Base-by-base conservation (phyloP, 768 basidiomycete genomes). In the Kwoniella shandongensis region DNA sequence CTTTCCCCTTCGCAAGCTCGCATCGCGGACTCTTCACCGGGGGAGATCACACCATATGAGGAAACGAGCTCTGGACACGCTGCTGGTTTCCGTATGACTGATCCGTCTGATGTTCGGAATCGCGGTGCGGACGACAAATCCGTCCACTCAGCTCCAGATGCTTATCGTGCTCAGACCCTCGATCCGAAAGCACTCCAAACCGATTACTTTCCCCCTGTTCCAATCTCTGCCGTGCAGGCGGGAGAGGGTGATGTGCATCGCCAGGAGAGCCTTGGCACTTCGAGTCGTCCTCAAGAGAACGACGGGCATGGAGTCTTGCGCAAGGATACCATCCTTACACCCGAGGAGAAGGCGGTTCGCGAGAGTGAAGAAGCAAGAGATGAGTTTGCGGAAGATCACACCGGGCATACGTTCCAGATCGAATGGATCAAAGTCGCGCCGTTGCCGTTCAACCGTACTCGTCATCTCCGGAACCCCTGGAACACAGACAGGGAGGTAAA, bases 381-480 rank as follows among this genome's bases (percentile, higher is more conserved):
- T 55, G 59, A 74, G 22, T 75, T 74, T 54, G 51, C 42, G 38
- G 59, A 63, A 15, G 79, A 76, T 17, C 65, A 70, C 2, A 89
- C 88, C 89, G 89, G 88, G 13, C 83, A 85, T 49, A 80, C 87
- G 3, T 96, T 97, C 81, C 81, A 81, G 58, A 78, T 96, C 23
- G 82, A 91, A 64, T 96, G 93, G 93, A 62, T 92, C 42, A 83
- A 81, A 63, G 88, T 84, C 0, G 78, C 82, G 12, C 80, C 81
- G 2, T 73, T 97, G 2, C 85, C 89, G 0, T 97, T 97, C 76
- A 77, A 80, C 60, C 83, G 83, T 42, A 87, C 87, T 30, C 82
- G 86, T 25, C 87, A 91, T 70, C 76, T 96, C 49, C 84, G 89
- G 39, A 98, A 97, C 72, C 86, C 87, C 2, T 97, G 92, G 91